Base-by-base conservation (phyloP, 2,329 filamentous ascomycete species). In the Diplodia intermedia region DNA sequence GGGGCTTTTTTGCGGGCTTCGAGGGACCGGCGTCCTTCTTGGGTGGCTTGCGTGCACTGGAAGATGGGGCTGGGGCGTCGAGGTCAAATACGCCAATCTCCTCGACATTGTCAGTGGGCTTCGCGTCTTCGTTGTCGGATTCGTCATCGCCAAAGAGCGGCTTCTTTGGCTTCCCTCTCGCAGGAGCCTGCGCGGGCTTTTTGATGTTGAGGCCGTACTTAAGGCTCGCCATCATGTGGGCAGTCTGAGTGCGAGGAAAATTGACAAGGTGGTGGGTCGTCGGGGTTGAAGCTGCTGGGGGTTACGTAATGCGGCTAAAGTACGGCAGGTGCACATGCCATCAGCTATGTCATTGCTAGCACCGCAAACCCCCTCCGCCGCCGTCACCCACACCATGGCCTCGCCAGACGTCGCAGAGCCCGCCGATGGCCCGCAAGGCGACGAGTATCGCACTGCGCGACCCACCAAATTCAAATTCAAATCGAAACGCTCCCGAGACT, bases 121-220 rank as follows among this genome's bases (percentile, higher is more conserved):
- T 78, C 66, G 75, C 75, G 23, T 76, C 75, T 50, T 86, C 85
- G 66, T 87, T 82, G 69, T 88, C 88, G 1, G 84, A 86, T 70
- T 85, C 85, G 70, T 85, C 86, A 18, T 79, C 80, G 70, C 86
- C 87, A 71, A 91, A 88, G 1, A 78, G 57, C 15, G 60, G 29
- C 68, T 67, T 71, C 67, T 75, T 76, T 68, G 72, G 71, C 52
- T 78, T 80, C 4, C 38, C 26, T 4, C 33, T 56, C 6, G 70
- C 72, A 11, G 70, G 70, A 29, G 66, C 38, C 61, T 65, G 66
- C 18, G 74, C 71, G 77, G 90, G 91, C 74, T 88, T 89, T 61
- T 84, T 79, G 54, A 88, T 72, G 73, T 86, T 90, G 49, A 91
- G 82, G 62, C 89, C 89, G 72, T 84, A 86, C 23, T 83, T 83